Evolutionary conservation across 768 basidiomycete genomes (phyloP).

Genomic region (Xanthoconium stramineum): DNA sequence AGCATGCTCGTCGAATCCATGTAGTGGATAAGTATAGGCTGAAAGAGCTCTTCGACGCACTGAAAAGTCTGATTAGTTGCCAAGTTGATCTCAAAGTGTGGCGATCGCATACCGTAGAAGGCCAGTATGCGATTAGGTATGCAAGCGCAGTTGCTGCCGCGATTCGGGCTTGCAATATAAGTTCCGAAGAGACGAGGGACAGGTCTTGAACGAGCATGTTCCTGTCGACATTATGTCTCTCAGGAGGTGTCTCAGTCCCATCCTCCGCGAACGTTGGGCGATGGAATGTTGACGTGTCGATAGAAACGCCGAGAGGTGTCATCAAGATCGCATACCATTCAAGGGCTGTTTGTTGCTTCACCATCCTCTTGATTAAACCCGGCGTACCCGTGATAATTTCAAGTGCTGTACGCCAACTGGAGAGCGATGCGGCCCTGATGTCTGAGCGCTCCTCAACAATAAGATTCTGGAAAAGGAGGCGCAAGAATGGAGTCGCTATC

Average conservation of each 20-base stretch:
- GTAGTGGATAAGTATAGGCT: slow-evolving; percentile 74
- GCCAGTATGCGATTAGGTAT: slow-evolving; percentile 65
- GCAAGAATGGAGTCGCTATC: slow-evolving; percentile 74
- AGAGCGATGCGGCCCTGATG: slow-evolving; percentile 69
- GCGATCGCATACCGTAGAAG: slow-evolving; percentile 42
- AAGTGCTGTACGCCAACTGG: slow-evolving; percentile 73
- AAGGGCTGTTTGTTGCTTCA: slow-evolving; percentile 59
- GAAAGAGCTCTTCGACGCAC: slow-evolving; percentile 63
- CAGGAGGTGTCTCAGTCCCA: slow-evolving; percentile 42
- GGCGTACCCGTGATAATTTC: slow-evolving; percentile 45
- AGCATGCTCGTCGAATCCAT: slow-evolving; percentile 87
- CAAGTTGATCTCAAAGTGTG: neutral
- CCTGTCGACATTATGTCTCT: slow-evolving; percentile 94
- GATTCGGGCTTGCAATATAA: slow-evolving; percentile 75
- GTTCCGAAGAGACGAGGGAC: slow-evolving; percentile 72
- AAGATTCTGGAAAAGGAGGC: slow-evolving; percentile 90
- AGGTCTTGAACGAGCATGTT: slow-evolving; percentile 91
- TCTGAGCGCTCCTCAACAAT: slow-evolving; percentile 87
- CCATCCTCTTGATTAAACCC: slow-evolving; percentile 48
- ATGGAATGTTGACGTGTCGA: slow-evolving; percentile 71
- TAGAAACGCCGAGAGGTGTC: slow-evolving; percentile 81
- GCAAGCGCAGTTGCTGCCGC: slow-evolving; percentile 78
- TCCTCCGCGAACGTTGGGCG: slow-evolving; percentile 50
- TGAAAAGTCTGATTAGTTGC: slow-evolving; percentile 13
- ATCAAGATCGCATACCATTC: slow-evolving; percentile 88